Percentiles rank a stretch among this genome's conserved stretches.
Conservation (phyloP, 441 rosid species). For the Gossypium schwendimanii region DNA sequence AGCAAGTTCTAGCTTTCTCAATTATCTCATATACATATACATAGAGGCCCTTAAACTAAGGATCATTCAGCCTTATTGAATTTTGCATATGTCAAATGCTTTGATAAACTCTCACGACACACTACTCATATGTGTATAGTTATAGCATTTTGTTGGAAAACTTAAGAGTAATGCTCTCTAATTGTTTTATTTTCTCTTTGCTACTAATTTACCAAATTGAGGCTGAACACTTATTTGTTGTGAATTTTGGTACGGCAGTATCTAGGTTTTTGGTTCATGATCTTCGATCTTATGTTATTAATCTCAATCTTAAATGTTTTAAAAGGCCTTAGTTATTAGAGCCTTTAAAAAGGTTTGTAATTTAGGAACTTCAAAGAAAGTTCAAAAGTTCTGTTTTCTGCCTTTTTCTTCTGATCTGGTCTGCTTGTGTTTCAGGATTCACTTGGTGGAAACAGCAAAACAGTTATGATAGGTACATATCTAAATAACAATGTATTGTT, state of each 20-base stretch:
- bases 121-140: background rate
- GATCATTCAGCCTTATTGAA: background rate
- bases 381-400: background rate
- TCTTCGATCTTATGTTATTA: conserved; percentile 8
- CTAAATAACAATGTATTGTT: background rate
- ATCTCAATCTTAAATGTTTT: background rate
- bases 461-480: conserved; percentile 57
- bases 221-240: background rate
- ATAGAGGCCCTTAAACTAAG: background rate
- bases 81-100: background rate
- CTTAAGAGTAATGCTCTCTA: background rate
- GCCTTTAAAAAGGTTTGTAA: background rate
- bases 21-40: background rate
- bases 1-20: background rate
- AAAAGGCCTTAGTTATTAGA: background rate
- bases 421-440: conserved; percentile 42
- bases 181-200: background rate
- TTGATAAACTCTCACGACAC: background rate
- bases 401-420: conserved; percentile 6
- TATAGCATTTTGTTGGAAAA: background rate
- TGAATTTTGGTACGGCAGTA: background rate
- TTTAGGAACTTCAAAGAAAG: conserved; percentile 3
- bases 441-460: conserved; percentile 66
- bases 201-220: background rate
- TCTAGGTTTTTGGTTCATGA: background rate